A percentile compares a stretch with the other conserved stretches of the same genome.
These are phyloP conservation scores for Pseudopediastrum boryanum DNA, from an alignment of 139 green algal genomes.

Conservation along the genomic window DNA sequence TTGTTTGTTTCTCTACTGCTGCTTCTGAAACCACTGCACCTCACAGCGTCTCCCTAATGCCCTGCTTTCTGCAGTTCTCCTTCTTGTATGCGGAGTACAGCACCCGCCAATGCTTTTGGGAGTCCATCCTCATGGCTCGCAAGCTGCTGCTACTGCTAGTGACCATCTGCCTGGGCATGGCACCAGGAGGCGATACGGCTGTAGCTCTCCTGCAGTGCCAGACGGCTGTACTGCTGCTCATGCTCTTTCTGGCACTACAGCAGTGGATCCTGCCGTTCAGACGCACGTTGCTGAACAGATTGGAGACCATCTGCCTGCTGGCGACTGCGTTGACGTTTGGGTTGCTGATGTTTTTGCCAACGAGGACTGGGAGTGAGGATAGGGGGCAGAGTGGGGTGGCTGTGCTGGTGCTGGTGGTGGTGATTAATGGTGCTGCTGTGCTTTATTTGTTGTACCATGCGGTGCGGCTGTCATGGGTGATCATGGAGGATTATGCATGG, in stretches of 20 bases:
- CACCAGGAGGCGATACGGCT: background rate
- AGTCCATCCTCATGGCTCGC: background rate
- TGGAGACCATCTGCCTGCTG: background rate
- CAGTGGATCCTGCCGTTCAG: background rate
- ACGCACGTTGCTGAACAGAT: background rate
- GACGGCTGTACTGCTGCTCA: background rate
- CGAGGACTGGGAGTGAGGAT: background rate
- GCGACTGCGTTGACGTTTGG: background rate
- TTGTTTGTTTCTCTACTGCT: too few relatives aligned
- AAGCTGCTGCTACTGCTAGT: background rate
- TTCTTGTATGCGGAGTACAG: constrained; percentile 23
- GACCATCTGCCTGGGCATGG: constrained; percentile 12
- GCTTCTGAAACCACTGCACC: too few relatives aligned
- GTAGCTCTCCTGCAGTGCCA: background rate
- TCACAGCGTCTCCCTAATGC: too few relatives aligned
- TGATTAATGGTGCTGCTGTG: background rate
- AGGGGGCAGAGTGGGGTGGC: background rate
- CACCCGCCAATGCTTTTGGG: background rate
- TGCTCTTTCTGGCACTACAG: background rate
- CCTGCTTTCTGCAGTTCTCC: constrained; percentile 2
- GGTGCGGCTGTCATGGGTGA: background rate
- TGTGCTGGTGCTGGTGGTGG: background rate
- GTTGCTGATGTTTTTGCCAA: background rate
- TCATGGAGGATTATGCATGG: too few relatives aligned
- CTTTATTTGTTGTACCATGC: background rate